A percentile compares a stretch with the other conserved stretches of the same genome.
Evolutionary conservation across 495 filamentous ascomycete genomes (phyloP).

Genomic region (Hyaloscypha hepaticicola): DNA sequence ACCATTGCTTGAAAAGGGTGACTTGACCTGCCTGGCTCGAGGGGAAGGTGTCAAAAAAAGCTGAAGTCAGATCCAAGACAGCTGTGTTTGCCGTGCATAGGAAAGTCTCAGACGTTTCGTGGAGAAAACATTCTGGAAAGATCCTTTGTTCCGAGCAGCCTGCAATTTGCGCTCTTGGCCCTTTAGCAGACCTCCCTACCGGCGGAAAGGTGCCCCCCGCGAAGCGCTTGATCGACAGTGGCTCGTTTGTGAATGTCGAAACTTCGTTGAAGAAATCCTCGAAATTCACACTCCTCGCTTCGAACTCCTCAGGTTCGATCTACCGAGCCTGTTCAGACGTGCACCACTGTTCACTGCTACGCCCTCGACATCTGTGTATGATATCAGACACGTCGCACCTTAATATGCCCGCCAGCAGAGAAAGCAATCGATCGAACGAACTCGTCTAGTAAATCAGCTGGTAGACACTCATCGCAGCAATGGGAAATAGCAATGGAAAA

Average conservation of each 20-base stretch:
- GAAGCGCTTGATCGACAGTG: not conserved
- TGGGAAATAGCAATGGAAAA: conserved; percentile 96
- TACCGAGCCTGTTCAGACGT: not conserved
- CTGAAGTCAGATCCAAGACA: conserved; percentile 3
- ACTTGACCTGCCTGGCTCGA: not conserved
- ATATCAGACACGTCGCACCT: not conserved
- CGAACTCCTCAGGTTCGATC: not conserved
- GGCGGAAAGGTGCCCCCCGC: not conserved
- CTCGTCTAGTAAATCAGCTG: not conserved
- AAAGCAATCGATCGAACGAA: not conserved
- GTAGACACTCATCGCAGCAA: conserved; percentile 36
- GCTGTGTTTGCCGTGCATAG: not conserved
- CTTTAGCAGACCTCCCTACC: not conserved
- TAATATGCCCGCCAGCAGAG: conserved; percentile 25
- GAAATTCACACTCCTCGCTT: too few species aligned
- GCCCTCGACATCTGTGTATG: not conserved
- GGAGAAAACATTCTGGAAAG: conserved; percentile 2
- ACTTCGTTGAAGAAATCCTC: too few species aligned
- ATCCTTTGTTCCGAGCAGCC: conserved; percentile 1
- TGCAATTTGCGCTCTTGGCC: not conserved
- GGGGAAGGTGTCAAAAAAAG: not conserved
- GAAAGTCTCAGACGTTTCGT: not conserved
- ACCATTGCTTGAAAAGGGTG: conserved; percentile 12
- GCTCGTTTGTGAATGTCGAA: not conserved
- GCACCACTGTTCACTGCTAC: not conserved